phyloP scores from a whole-genome alignment of 306 rosid species.

The Corylus avellana region DNA sequence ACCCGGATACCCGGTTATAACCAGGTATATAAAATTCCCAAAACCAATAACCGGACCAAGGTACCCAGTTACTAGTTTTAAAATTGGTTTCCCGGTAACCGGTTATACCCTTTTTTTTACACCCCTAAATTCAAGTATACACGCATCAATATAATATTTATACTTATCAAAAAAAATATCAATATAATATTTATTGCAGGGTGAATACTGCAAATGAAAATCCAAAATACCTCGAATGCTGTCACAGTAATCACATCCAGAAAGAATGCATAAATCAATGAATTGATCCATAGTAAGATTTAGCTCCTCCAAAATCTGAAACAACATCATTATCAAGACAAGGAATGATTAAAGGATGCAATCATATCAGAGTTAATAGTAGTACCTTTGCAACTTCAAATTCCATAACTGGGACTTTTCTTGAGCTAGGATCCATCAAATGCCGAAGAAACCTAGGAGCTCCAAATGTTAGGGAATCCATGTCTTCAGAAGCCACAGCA shows the following conservation, averaged over 20 bases:
- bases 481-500: conserved; percentile 98
- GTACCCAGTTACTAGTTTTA: too few relatives aligned
- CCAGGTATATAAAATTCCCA: too few relatives aligned
- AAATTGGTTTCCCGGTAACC: too few relatives aligned
- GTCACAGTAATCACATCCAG: conserved; percentile 95
- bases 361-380: conserved; percentile 12
- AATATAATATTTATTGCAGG: conserved; percentile 15
- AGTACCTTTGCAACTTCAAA: conserved; percentile 84
- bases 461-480: conserved; percentile 97
- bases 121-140: background rate
- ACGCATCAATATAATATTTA: too few relatives aligned
- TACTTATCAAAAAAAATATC: too few relatives aligned
- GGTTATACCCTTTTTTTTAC: too few relatives aligned
- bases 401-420: conserved; percentile 96
- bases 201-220: conserved; percentile 6
- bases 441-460: conserved; percentile 94
- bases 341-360: conserved; percentile 18
- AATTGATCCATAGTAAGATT: conserved; percentile 88
- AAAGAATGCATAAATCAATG: conserved; percentile 94
- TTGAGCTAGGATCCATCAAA: conserved; percentile 97
- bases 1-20: too few relatives aligned
- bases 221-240: conserved; percentile 76
- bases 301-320: conserved; percentile 88
- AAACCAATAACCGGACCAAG: too few relatives aligned
- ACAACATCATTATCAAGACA: conserved; percentile 29